Evolutionary conservation across 1,139 yeast species (phyloP).

Genomic region (Debaryomyces coudertii): DNA sequence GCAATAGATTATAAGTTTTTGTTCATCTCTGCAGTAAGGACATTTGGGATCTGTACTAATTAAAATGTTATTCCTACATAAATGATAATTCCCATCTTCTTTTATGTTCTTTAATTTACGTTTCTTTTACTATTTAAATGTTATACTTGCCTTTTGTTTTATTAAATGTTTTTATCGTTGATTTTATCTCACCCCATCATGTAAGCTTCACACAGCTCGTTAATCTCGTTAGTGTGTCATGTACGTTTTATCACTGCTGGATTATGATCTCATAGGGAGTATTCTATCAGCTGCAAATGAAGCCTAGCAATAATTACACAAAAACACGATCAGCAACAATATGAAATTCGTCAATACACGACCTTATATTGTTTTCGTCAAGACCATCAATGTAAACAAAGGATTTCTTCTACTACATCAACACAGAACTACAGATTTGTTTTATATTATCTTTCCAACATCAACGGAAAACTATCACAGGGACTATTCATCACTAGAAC

Average conservation of each 20-base stretch:
- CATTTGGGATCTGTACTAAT: slow-evolving; percentile 8
- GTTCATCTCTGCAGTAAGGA: slow-evolving; percentile 1
- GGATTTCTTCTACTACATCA: slow-evolving; percentile 1
- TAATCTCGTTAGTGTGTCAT: not conserved
- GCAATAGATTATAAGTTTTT: slow-evolving; percentile 8
- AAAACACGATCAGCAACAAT: slow-evolving; percentile 5
- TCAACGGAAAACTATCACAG: not conserved
- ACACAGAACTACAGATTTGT: not conserved
- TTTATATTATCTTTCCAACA: not conserved
- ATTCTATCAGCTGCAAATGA: slow-evolving; percentile 5
- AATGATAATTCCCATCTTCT: slow-evolving; percentile 6
- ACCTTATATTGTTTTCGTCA: slow-evolving; percentile 4
- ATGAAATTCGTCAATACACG: not conserved
- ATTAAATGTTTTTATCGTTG: slow-evolving; percentile 6
- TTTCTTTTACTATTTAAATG: slow-evolving; percentile 6
- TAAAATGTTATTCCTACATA: slow-evolving; percentile 2
- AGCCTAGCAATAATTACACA: not conserved
- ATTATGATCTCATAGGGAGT: not conserved
- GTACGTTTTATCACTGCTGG: not conserved
- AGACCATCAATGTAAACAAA: slow-evolving; percentile 5
- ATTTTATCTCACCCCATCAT: not conserved
- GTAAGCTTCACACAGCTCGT: too few relatives aligned
- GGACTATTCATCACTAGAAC: not conserved
- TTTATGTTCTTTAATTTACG: slow-evolving; percentile 5
- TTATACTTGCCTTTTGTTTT: slow-evolving; percentile 8